Conservation (phyloP, 257 asterid species). For the Solanum pinnatisectum region DNA sequence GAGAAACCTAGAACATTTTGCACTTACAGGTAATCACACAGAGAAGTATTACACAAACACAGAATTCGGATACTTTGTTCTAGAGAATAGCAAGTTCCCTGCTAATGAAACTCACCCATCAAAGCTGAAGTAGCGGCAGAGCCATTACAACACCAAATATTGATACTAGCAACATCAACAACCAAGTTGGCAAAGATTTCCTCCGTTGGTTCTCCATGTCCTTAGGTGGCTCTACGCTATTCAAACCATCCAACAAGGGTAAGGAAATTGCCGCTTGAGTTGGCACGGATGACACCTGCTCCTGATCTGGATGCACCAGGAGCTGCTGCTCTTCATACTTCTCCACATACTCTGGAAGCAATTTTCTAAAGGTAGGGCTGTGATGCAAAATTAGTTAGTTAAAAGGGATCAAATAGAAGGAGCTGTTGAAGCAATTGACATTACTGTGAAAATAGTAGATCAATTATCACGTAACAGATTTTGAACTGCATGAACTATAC, state of each 20-base stretch:
- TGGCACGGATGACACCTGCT: slow-evolving; percentile 27
- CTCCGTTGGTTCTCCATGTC: slow-evolving; percentile 38
- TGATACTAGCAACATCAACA: slow-evolving; percentile 46
- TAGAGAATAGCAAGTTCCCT: background rate
- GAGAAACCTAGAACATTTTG: background rate
- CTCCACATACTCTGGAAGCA: slow-evolving; percentile 80
- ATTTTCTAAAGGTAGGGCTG: slow-evolving; percentile 72
- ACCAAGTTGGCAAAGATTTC: slow-evolving; percentile 63
- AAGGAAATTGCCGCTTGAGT: slow-evolving; percentile 15
- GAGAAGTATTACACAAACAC: background rate
- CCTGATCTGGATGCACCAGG: slow-evolving; percentile 29
- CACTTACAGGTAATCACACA: background rate
- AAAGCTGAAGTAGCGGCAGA: slow-evolving; percentile 78
- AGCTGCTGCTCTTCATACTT: slow-evolving; percentile 54
- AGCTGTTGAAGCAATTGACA: background rate
- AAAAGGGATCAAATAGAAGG: background rate
- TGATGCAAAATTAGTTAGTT: background rate
- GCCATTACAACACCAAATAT: slow-evolving; percentile 78
- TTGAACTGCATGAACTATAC: background rate
- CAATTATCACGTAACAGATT: background rate
- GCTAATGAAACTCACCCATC: slow-evolving; percentile 3
- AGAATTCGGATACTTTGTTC: background rate
- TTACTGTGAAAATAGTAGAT: background rate
- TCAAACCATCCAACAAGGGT: slow-evolving; percentile 26
- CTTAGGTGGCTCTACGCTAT: slow-evolving; percentile 27